Evolutionary conservation across 495 filamentous ascomycete species (phyloP), one percentile per base, ranked within the genome.

Genomic region (Xylaria scruposa): DNA sequence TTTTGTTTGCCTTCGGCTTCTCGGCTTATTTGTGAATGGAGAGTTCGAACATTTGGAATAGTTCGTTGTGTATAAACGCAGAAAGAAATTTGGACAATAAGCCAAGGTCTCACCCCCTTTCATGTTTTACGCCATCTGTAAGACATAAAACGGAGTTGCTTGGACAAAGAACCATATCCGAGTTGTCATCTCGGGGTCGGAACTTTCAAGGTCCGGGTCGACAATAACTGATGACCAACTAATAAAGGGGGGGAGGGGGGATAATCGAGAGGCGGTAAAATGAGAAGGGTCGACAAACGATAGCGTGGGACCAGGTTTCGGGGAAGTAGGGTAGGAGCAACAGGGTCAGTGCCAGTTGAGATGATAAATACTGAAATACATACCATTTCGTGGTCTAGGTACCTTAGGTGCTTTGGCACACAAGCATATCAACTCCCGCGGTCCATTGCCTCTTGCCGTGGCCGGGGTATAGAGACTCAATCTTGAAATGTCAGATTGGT

Each of bases 391-490:
- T 67, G 96, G 96, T 75, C 96, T 85, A 33, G 96, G 96, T 64
- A 98, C 94, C 81, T 98, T 97, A 6, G 94, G 93, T 74, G 94
- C 93, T 31, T 94, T 93, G 74, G 97, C 93, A 81, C 96, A 99
- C 75, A 98, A 89, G 84, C 96, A 99, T 70, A 97, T 83, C 38
- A 84, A 73, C n/a, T 85, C 84, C 61, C 80, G 75, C 21, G 77
- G 74, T 51, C 74, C 73, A 65, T 81, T 79, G 53, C 77, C 73
- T 9, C 75, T 76, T 44, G 75, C 77, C 2, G 75, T 76, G 62
- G 42, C 76, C 40, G 79, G 81, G 62, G 81, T 84, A 73, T 73
- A 79, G 44, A 83, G 73, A 46, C 72, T 81, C 66, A 85, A 76
- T 74, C 78, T 78, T 67, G 81, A 79, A 53, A 86, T 80, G 67